Base-by-base conservation (phyloP, 352 stramenopile species). In the Globisporangium cystogenes region DNA sequence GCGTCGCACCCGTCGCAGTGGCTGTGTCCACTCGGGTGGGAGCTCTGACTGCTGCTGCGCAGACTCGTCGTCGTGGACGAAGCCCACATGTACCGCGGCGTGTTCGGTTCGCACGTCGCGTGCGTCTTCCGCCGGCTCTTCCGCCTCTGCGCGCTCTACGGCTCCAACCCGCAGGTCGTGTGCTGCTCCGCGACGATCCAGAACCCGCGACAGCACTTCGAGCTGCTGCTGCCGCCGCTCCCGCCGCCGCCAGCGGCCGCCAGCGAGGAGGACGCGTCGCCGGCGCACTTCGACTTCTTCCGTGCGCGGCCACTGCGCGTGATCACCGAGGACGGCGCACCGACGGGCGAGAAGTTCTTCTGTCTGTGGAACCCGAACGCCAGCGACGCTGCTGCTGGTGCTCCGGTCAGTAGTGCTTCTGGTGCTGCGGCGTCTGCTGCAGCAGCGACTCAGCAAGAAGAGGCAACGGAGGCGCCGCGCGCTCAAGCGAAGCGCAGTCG, bases 161-260 rank as follows among this genome's bases (percentile, higher is more conserved):
- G 85, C 8, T 73, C 76, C 12, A 82, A 79, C 27, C 86, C 82
- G 7, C 86, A 92, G 48, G 96, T 99, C 43, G 81, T 99, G 18
- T 95, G 74, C 62, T 99, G 95, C 59, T 99, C 96, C 3, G 97
- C 97, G 27, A 99, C 96, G 6, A 97, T 99, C 59, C 65, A 78
- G 16, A 97, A 98, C 59, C 94, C 96, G 6, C 72, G 73, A 59
- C 67, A 87, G 44, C 96, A 99, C 59, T 98, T 99, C 60, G 64
- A 72, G 21, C 62, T 90, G 39, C 65, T 99, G 18, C 72, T 98
- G 37, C 95, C 96, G 3, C 48, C 23, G 7, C 61, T 89, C 29
- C 76, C 77, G 18, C 69, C 43, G 29, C n/a, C 27, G 23, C 2
- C 24, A 44, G 24, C 27, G 23, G 21, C 14, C 8, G 5, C 5